A percentile compares a stretch with the other conserved stretches of the same genome.
These are phyloP conservation scores for Kodamaea hsintzibuensis DNA, from an alignment of 805 yeast genomes.

Conservation along the genomic window DNA sequence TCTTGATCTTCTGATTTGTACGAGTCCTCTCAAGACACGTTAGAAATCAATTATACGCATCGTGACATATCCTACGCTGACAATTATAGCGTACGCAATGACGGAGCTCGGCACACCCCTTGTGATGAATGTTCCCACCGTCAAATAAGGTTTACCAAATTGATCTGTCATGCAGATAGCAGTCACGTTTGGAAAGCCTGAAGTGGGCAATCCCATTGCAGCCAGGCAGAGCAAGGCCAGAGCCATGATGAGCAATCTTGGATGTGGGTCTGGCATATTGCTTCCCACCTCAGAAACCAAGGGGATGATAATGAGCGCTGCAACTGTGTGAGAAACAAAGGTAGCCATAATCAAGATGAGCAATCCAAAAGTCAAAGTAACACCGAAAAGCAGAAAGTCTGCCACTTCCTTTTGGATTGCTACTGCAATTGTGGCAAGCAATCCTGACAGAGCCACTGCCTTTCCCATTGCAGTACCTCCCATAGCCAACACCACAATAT, in stretches of 20 bases:
- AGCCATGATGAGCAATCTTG: constrained; percentile 42
- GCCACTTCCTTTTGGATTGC: constrained; percentile 66
- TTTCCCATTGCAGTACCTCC: constrained; percentile 96
- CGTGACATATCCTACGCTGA: constrained; percentile 42
- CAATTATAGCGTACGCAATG: constrained; percentile 35
- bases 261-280: constrained; percentile 36
- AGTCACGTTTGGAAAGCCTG: constrained; percentile 47
- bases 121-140: constrained; percentile 43
- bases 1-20: constrained; percentile 13
- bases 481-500: constrained; percentile 93
- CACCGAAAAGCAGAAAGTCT: constrained; percentile 68
- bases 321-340: constrained; percentile 46
- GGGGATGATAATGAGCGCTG: constrained; percentile 44
- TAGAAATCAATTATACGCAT: constrained; percentile 25
- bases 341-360: constrained; percentile 44
- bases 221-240: constrained; percentile 42
- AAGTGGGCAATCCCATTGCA: constrained; percentile 49
- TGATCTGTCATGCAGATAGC: constrained; percentile 46
- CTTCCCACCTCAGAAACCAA: constrained; percentile 44
- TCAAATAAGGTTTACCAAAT: constrained; percentile 40
- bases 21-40: background rate
- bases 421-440: constrained; percentile 74
- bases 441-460: constrained; percentile 90
- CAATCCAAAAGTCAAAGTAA: constrained; percentile 64
- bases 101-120: constrained; percentile 44